Conservation (phyloP, 2,329 filamentous ascomycete genomes). For the Penicillium sp. region DNA sequence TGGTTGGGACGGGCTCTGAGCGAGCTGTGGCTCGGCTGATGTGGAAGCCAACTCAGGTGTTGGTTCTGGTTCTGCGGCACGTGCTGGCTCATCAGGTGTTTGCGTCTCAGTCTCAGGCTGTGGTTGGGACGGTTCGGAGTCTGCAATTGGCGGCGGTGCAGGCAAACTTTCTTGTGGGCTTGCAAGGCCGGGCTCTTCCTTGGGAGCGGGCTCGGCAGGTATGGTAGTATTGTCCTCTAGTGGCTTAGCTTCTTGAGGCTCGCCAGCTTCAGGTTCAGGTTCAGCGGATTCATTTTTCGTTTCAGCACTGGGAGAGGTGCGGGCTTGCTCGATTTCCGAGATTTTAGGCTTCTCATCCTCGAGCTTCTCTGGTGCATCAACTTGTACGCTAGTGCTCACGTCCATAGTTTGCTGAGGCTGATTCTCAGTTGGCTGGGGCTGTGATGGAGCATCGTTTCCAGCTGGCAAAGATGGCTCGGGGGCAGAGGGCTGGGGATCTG, state of each 20-base stretch:
- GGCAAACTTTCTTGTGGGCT: neutral
- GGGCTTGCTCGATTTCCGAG: neutral
- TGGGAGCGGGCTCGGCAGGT: conserved; percentile 1
- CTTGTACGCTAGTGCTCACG: conserved; percentile 18
- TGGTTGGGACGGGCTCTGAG: neutral
- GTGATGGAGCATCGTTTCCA: neutral
- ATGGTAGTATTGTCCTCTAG: neutral
- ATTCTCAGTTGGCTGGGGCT: neutral
- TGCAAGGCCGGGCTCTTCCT: conserved; percentile 4
- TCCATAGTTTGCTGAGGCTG: neutral
- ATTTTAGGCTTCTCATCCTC: conserved; percentile 1
- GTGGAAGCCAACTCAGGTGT: neutral
- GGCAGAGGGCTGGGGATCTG: conserved; percentile 10
- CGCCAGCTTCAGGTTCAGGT: conserved; percentile 1
- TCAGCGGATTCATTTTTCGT: neutral
- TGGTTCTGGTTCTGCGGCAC: neutral
- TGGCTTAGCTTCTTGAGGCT: conserved; percentile 1
- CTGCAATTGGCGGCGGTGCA: neutral
- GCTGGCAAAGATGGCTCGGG: conserved; percentile 6
- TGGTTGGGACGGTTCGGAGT: conserved; percentile 1
- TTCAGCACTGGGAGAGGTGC: neutral
- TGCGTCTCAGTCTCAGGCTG: neutral
- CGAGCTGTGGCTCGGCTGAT: neutral
- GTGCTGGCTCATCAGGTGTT: neutral
- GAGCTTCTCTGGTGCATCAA: conserved; percentile 8